Evolutionary conservation across 2,329 filamentous ascomycete species (phyloP).

Genomic region (Xylaria digitata): DNA sequence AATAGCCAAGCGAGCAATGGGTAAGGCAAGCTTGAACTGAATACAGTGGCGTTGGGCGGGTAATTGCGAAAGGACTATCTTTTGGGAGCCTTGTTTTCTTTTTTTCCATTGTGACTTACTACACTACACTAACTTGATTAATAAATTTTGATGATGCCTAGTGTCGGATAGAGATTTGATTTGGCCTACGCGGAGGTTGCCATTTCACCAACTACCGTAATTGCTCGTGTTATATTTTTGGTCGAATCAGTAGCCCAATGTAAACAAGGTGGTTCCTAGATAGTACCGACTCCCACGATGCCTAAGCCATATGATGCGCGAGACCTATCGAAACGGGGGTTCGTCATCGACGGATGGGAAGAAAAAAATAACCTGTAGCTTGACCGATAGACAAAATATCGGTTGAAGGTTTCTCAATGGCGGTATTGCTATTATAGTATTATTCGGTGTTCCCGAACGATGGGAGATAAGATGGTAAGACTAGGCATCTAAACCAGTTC

Average conservation of each 20-base stretch:
- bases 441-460: slow-evolving; percentile 20
- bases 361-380: background rate
- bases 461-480: slow-evolving; percentile 8
- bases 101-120: no score
- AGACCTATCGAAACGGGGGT: background rate
- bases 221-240: background rate
- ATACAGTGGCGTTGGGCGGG: background rate
- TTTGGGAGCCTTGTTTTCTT: background rate
- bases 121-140: no score
- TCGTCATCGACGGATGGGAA: background rate
- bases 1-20: background rate
- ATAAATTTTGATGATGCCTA: no score
- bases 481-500: background rate
- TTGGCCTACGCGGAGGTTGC: background rate
- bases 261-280: background rate
- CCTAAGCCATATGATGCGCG: slow-evolving; percentile 7
- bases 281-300: background rate
- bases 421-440: background rate
- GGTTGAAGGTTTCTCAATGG: background rate
- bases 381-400: background rate
- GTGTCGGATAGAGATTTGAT: background rate
- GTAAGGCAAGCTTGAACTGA: slow-evolving; percentile 11
- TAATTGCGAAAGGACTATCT: no score
- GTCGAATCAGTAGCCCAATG: slow-evolving; percentile 1
- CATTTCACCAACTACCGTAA: slow-evolving; percentile 1